Base-by-base conservation (phyloP, 106 monocot species). In the Dioscorea zingiberensis region DNA sequence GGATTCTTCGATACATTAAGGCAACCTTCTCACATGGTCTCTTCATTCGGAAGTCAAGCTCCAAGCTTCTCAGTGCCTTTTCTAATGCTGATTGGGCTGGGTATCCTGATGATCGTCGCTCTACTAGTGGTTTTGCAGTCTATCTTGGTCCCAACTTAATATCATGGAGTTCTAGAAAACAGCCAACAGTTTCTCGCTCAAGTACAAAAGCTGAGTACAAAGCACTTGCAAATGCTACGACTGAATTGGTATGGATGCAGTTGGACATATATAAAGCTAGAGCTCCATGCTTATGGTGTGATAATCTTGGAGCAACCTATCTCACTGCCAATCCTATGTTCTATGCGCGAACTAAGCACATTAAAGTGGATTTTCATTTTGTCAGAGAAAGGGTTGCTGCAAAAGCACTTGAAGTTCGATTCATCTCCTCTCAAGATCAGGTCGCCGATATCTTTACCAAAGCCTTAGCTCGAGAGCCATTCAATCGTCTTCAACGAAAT, bases 271-370 rank as follows among this genome's bases (percentile, higher is more conserved):
- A 16, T n/a, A 3, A 49, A 49, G n/a, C 2, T n/a, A 2, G n/a
- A 49, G 30, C 30, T 30, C 49, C 13, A 49, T 49, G 17, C n/a
- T 49, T 49, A 49, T 49, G 49, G 49, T 49, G 49, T 49, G n/a
- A 49, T 49, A 49, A 49, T n/a, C 13, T 49, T n/a, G n/a, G n/a
- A 16, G 49, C 49, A 16, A 49, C 10, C 13, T 49, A 49, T 49
- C 49, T 49, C n/a, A 49, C 49, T 49, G 49, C 49, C 49, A 49
- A 49, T n/a, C 49, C 49, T 49, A 49, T 49, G 13, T 49, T 49
- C n/a, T 9, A 49, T 49, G 49, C 13, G 13, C n/a, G 49, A 2
- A 49, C 49, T n/a, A 49, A n/a, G 49, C 49, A 49, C n/a, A n/a
- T 49, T 16, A 9, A 49, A 49, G n/a, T 49, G 17, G n/a, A 49